A percentile compares a stretch with the other conserved stretches of the same genome.
Conservation (phyloP, 148 eudicot genomes). For the Pharnaceum exiguum region DNA sequence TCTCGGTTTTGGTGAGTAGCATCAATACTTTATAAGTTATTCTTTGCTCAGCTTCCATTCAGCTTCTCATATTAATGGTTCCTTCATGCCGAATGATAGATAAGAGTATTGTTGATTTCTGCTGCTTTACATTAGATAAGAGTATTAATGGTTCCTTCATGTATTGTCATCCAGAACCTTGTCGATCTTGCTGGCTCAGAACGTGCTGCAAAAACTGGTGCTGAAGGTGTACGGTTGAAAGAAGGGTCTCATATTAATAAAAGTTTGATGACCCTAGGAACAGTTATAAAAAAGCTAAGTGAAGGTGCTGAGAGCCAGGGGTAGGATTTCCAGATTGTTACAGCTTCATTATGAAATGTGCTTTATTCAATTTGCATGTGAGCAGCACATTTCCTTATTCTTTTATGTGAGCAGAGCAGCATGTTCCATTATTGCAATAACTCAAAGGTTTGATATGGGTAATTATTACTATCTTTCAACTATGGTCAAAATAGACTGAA, state of each 20-base stretch:
- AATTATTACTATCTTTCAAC: too few species aligned
- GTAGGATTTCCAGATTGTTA: slow-evolving; percentile 37
- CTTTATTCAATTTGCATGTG: too few species aligned
- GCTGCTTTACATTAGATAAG: neutral
- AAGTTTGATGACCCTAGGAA: slow-evolving; percentile 97
- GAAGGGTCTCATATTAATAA: slow-evolving; percentile 98
- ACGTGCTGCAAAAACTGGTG: slow-evolving; percentile 99
- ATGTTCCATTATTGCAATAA: too few species aligned
- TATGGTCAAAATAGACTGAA: too few species aligned
- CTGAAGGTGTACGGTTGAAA: slow-evolving; percentile 97
- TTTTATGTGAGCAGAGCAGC: too few species aligned
- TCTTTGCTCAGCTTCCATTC: slow-evolving; percentile 1
- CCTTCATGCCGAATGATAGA: neutral
- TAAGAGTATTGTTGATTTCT: neutral
- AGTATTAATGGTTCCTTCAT: neutral
- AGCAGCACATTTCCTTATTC: too few species aligned
- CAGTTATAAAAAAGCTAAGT: slow-evolving; percentile 93
- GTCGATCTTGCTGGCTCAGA: slow-evolving; percentile 99
- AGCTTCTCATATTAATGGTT: neutral
- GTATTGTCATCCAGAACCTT: slow-evolving; percentile 54
- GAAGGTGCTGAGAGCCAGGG: slow-evolving; percentile 99
- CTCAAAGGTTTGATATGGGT: too few species aligned
- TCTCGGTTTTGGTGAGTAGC: slow-evolving; percentile 75
- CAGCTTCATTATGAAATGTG: neutral
- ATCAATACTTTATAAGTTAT: neutral